Evolutionary conservation across 1,284 basidiomycete genomes (phyloP).

Genomic region (Vanrija humicola): DNA sequence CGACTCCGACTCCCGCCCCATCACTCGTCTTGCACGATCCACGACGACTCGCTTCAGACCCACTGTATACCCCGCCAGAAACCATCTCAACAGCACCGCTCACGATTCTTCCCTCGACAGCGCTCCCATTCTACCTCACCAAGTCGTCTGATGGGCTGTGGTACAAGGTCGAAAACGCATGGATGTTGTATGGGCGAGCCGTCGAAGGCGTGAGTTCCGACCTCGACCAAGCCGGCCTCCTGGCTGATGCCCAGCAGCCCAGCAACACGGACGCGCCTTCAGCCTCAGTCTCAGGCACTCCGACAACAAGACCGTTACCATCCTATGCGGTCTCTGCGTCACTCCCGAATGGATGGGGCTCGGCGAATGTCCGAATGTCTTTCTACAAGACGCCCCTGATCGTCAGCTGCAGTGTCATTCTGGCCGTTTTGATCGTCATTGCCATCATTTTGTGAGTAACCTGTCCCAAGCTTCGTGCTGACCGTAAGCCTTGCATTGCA

Average conservation of each 20-base stretch:
- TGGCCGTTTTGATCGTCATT: conserved; percentile 40
- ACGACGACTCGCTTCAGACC: background rate
- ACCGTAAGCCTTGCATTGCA: conserved; percentile 30
- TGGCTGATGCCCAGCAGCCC: background rate
- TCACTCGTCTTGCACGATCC: background rate
- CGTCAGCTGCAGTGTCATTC: conserved; percentile 39
- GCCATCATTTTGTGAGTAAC: conserved; percentile 37
- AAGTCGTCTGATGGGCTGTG: conserved; percentile 28
- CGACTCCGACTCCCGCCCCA: background rate
- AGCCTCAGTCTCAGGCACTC: background rate
- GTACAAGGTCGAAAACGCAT: conserved; percentile 27
- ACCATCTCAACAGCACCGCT: background rate
- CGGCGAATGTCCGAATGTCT: conserved; percentile 20
- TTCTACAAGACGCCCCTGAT: conserved; percentile 47
- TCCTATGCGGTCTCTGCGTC: background rate
- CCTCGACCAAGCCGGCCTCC: background rate
- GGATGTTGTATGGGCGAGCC: conserved; percentile 33
- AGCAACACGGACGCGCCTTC: background rate
- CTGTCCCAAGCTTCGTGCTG: background rate
- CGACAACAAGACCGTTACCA: background rate
- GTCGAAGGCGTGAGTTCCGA: background rate
- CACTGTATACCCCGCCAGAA: background rate
- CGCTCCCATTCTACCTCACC: conserved; percentile 33
- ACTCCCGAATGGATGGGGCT: conserved; percentile 9
- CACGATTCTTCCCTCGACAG: conserved; percentile 19